Conservation (phyloP, 208 protist species). For the Angomonas desouzai region DNA sequence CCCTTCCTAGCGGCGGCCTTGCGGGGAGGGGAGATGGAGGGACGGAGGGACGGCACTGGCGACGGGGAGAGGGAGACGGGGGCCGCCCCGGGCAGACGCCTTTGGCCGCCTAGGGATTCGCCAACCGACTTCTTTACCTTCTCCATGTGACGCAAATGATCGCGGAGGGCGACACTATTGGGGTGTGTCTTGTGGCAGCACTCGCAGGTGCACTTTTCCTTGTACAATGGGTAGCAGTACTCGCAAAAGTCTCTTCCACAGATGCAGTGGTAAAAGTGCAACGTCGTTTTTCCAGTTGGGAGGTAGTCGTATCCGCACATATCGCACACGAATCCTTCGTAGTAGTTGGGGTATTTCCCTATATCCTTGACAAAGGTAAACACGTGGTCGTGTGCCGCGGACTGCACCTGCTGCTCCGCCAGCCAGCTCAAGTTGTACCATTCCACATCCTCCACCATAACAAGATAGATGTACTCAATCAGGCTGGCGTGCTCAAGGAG, state of each 20-base stretch:
- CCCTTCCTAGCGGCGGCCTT: background rate
- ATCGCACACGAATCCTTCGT: conserved; percentile 83
- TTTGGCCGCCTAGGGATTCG: background rate
- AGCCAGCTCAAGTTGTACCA: conserved; percentile 78
- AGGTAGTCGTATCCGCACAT: conserved; percentile 77
- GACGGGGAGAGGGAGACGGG: conserved; percentile 2
- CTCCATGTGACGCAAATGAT: conserved; percentile 35
- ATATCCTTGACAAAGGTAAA: conserved; percentile 56
- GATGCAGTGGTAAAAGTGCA: conserved; percentile 82
- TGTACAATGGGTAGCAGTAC: conserved; percentile 64
- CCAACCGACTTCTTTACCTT: background rate
- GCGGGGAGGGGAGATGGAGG: background rate
- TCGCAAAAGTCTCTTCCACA: conserved; percentile 84
- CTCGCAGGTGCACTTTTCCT: conserved; percentile 56
- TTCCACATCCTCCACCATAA: conserved; percentile 66
- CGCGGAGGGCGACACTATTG: conserved; percentile 61
- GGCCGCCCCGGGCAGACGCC: background rate
- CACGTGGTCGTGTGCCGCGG: conserved; percentile 65
- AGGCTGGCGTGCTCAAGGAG: conserved; percentile 61
- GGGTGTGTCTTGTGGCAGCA: conserved; percentile 51
- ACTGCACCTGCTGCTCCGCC: conserved; percentile 68
- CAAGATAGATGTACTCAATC: conserved; percentile 28
- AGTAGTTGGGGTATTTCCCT: conserved; percentile 48
- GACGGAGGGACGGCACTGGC: background rate
- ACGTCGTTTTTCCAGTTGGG: conserved; percentile 27